Conservation (phyloP, 1,284 basidiomycete genomes). For the Pyrrhoderma lamaoense region DNA sequence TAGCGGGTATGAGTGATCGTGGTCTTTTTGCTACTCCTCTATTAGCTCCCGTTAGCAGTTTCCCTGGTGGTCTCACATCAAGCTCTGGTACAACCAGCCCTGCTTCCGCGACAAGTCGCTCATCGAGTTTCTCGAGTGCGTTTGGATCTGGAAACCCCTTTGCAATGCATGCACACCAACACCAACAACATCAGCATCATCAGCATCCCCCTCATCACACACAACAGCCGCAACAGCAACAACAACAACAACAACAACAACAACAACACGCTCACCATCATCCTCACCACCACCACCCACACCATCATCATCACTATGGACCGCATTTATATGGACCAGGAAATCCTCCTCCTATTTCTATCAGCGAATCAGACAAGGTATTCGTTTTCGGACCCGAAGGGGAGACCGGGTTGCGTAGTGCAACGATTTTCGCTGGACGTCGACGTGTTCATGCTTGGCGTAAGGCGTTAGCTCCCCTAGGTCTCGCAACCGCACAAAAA, state of each 20-base stretch:
- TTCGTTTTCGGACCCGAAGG: slow-evolving; percentile 72
- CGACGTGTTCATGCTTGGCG: slow-evolving; percentile 45
- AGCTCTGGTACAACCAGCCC: slow-evolving; percentile 4
- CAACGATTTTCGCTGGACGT: slow-evolving; percentile 46
- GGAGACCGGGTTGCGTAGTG: slow-evolving; percentile 54
- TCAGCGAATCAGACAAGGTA: slow-evolving; percentile 37
- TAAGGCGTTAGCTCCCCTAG: slow-evolving; percentile 57
- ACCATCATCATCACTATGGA: slow-evolving; percentile 4
- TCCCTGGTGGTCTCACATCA: slow-evolving; percentile 8
- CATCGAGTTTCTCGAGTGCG: slow-evolving; percentile 12
- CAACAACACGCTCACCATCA: not conserved
- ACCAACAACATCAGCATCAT: slow-evolving; percentile 6
- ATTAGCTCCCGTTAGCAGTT: slow-evolving; percentile 12
- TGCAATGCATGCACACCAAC: not conserved
- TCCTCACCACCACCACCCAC: slow-evolving; percentile 10
- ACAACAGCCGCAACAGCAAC: not conserved
- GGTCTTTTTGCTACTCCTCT: slow-evolving; percentile 16
- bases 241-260: slow-evolving; percentile 4
- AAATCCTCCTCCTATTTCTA: slow-evolving; percentile 15
- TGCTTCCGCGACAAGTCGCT: slow-evolving; percentile 1
- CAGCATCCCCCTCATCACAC: not conserved
- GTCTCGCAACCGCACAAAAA: slow-evolving; percentile 58
- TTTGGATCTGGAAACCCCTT: slow-evolving; percentile 14
- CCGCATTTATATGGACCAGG: slow-evolving; percentile 7
- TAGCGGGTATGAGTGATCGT: slow-evolving; percentile 14